Conservation (phyloP, 257 asterid genomes). For the Solanum piurae region DNA sequence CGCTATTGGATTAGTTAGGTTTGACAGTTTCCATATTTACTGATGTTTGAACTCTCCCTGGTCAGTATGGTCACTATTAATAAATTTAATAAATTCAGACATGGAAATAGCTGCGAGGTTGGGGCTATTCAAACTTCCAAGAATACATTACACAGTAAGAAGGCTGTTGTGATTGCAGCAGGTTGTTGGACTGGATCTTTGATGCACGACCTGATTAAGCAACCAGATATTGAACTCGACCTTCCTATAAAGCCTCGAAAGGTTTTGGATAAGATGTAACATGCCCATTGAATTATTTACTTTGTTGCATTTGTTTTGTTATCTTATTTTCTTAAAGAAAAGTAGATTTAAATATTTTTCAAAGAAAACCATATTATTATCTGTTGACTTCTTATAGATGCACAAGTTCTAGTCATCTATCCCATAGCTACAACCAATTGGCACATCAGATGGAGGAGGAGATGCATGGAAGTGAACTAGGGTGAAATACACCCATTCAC, state of each 20-base stretch:
- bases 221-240: slow-evolving; percentile 41
- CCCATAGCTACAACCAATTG: not conserved
- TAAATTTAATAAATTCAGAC: slow-evolving; percentile 27
- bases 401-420: not conserved
- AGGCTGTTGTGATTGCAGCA: slow-evolving; percentile 80
- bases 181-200: slow-evolving; percentile 96
- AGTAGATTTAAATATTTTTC: not conserved
- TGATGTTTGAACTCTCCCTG: not conserved
- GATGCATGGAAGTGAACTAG: not conserved
- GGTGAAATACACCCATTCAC: not conserved
- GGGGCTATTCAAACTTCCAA: slow-evolving; percentile 77
- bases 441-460: not conserved
- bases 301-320: not conserved
- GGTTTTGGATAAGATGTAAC: slow-evolving; percentile 29
- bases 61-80: not conserved
- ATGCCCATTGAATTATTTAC: not conserved
- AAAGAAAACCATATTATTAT: not conserved
- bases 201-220: slow-evolving; percentile 40
- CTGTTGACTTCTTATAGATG: not conserved
- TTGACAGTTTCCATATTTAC: not conserved
- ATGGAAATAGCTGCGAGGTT: slow-evolving; percentile 54
- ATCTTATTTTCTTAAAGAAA: not conserved
- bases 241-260: slow-evolving; percentile 91
- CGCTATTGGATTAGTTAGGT: slow-evolving; percentile 67
- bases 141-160: slow-evolving; percentile 42